Percentiles rank a stretch among this genome's conserved stretches.
These are phyloP conservation scores for Botrytis fragariae DNA, from an alignment of 2,329 filamentous ascomycete genomes.

Conservation along the genomic window DNA sequence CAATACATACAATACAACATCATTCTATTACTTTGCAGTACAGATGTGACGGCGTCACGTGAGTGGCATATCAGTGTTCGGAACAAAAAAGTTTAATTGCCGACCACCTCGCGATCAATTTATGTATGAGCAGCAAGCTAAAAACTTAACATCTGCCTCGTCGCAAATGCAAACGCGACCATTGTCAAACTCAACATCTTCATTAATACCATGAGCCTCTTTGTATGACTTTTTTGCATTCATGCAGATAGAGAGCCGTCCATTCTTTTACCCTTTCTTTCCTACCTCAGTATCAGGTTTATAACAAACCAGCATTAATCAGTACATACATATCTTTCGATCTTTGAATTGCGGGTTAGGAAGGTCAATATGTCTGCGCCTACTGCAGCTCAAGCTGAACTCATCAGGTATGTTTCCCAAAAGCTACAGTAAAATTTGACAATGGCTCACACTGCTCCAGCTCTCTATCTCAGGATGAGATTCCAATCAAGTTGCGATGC, in stretches of 20 bases:
- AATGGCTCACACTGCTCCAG: conserved; percentile 24
- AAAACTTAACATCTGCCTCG: conserved; percentile 14
- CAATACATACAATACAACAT: not conserved
- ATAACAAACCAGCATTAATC: not conserved
- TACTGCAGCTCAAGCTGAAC: conserved; percentile 36
- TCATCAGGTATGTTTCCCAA: conserved; percentile 37
- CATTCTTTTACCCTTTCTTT: conserved; percentile 19
- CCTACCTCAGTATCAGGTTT: not conserved
- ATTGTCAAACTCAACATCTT: conserved; percentile 6
- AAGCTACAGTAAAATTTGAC: conserved; percentile 17
- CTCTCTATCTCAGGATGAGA: conserved; percentile 59
- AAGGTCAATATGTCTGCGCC: conserved; percentile 34
- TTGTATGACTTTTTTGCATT: conserved; percentile 8
- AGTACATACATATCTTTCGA: not conserved
- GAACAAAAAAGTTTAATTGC: conserved; percentile 21
- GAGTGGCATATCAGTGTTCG: not conserved
- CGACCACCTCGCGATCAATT: conserved; percentile 12
- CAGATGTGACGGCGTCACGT: not conserved
- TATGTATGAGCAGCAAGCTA: not conserved
- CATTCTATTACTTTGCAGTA: not conserved
- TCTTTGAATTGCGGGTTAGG: not conserved
- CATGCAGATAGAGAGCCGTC: conserved; percentile 18
- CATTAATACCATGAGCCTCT: conserved; percentile 14
- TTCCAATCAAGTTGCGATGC: conserved; percentile 95
- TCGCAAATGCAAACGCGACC: conserved; percentile 14